Base-by-base conservation (phyloP, 495 filamentous ascomycete genomes). In the Neurospora pannonica region DNA sequence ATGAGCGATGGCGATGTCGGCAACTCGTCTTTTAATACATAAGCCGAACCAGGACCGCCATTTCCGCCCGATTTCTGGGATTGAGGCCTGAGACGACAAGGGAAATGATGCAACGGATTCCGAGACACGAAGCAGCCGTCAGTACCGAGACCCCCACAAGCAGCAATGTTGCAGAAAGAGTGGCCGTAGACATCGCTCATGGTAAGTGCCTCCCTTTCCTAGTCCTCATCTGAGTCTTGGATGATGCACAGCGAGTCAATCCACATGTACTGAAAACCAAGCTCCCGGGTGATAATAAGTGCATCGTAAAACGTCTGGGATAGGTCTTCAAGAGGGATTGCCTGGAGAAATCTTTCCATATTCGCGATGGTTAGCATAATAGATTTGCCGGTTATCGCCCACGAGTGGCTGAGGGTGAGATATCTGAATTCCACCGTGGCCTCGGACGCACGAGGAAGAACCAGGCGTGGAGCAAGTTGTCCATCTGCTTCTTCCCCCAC, bases 1-100 rank as follows among this genome's bases (percentile, higher is more conserved):
- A 24, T 1, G 3, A 24, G 1, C 4, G 0, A 0, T 24, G 0
- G 3, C 10, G 0, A 13, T 13, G 21, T 1, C 46, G 1, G 9
- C 4, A 0, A 5, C 10, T 54, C 21, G 46, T 24, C 4, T 2
- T 54, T 54, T 0, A 54, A 54, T 2, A 54, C 21, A 21, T 54
- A 54, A 2, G 21, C 43, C 21, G 19, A 46, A 42, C 5, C 0
- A 8, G 5, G 3, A 21, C 0, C 43, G 8, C 1, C n/a, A 46
- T 46, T 19, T 19, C 15, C 39, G 5, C 5, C 46, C 10, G 21
- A 2, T 24, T 2, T 2, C 1, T 54, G 46, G 46, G 4, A 5
- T 13, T 54, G 0, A 3, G 9, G n/a, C 46, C 43, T 46, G n/a
- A 54, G 0, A 3, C n/a, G 21, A 28, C 46, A 54, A 54, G 46